Base-by-base conservation (phyloP, 495 filamentous ascomycete species). In the Tirmania nivea region DNA sequence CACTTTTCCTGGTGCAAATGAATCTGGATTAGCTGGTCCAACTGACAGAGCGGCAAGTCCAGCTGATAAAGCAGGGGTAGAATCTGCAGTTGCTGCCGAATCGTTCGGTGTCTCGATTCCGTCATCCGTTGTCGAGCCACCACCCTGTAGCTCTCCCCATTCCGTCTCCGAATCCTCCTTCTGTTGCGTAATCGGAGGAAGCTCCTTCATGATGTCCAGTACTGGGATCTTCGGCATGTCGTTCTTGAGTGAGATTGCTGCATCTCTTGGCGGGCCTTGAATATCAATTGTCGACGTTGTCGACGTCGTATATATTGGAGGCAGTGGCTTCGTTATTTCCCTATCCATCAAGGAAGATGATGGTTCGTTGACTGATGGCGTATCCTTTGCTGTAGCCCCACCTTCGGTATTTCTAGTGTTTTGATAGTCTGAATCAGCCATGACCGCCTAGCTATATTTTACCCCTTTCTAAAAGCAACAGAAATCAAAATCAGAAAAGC, bases 21-120 rank as follows among this genome's bases (percentile, higher is more conserved):
- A 17, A 52, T 57, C 59, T 8, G 50, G 50, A 49, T 52, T 56
- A 8, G 36, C 16, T 21, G 45, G 35, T 21, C 39, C 37, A 35
- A 53, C 54, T 9, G 55, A 51, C 17, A 61, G 35, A 34, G 51
- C 37, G 35, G 54, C 52, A 57, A 45, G 14, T 4, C 17, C 39
- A 8, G 39, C 39, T 6, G 39, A 14, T 8, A 45, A 19, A 14
- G 17, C 9, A 14, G 39, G 14, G 1, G 39, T 45, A 14, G 17
- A 14, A 14, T 1, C 39, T 14, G 17, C 36, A n/a, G 36, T 42
- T 42, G 36, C 39, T 8, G 39, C 39, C 39, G 39, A 14, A 45
- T 45, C 39, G 39, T 8, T 45, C 39, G 39, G 8, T 19, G 12
- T 45, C 17, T 14, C 39, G 2, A 14, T 45, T 14, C 17, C 39